These are phyloP conservation scores for Senecio squalidus DNA, from an alignment of 140 eudicot species.

Conservation along the genomic window DNA sequence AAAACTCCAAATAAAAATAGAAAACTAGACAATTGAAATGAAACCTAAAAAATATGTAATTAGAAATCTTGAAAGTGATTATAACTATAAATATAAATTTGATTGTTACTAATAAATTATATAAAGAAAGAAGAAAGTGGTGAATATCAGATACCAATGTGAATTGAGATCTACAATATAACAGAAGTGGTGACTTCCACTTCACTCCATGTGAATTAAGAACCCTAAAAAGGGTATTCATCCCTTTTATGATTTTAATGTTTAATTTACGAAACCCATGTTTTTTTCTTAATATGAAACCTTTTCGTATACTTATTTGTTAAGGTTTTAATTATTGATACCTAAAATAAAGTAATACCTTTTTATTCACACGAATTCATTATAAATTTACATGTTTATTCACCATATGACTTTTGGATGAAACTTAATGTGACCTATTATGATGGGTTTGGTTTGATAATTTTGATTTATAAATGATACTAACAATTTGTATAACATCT, in stretches of 20 bases:
- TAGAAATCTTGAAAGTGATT: no score
- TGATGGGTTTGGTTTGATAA: no score
- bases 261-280: conserved; percentile 13
- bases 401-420: no score
- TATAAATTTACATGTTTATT: no score
- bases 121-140: neutral
- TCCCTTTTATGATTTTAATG: conserved; percentile 16
- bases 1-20: no score
- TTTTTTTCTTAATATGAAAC: neutral
- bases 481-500: no score
- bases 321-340: neutral
- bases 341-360: no score
- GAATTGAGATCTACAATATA: conserved; percentile 32
- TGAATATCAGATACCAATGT: conserved; percentile 25
- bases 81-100: neutral
- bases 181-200: conserved; percentile 26
- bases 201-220: conserved; percentile 24
- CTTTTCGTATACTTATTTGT: neutral
- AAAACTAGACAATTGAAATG: no score
- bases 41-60: no score
- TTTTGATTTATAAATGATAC: no score
- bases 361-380: no score
- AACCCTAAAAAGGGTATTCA: conserved; percentile 16
- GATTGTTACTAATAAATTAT: neutral
- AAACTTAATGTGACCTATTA: no score